Base-by-base conservation (phyloP, 2,329 filamentous ascomycete species). In the Coniella vitis region DNA sequence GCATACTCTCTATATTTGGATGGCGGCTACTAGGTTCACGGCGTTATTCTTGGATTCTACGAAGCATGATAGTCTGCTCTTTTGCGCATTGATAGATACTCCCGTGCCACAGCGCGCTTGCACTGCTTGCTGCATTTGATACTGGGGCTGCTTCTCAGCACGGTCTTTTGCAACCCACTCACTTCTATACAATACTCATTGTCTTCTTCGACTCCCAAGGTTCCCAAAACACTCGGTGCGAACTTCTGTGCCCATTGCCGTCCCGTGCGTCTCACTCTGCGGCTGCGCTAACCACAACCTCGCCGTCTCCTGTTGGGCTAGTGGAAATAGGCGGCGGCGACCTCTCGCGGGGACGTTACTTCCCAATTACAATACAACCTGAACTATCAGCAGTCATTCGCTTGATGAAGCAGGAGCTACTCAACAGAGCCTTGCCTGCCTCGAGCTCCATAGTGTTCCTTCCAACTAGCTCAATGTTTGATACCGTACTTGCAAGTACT, bases 31-130 rank as follows among this genome's bases (percentile, higher is more conserved):
- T 3, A 21, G 36, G 31, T 9, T 22, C 16, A 19, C n/a, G 40
- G 47, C 36, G 40, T 45, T 38, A 7, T 22, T 21, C n/a, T 31
- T 40, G 19, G 31, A 25, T 20, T 34, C 39, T 29, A 49, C 16
- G 47, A 43, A 25, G 39, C 21, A 43, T 29, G 39, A 42, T 47
- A 40, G 45, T 36, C 45, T 43, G 25, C 40, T 45, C 37, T 40
- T 41, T 48, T 19, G 0, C 38, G 44, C 13, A 29, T 39, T 22
- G 22, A 48, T 22, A 38, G 34, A 45, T 42, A 42, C 39, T 48
- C 34, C 42, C 38, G 38, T 34, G 42, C 13, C 44, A 47, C 25
- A 35, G 35, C 40, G 19, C 35, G 41, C 36, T 20, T 40, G 43
- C 31, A 22, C 31, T 39, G 37, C 14, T 42, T 25, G 48, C 39